Evolutionary conservation across 169 alveolate genomes (phyloP).

Genomic region (Neospora caninum): DNA sequence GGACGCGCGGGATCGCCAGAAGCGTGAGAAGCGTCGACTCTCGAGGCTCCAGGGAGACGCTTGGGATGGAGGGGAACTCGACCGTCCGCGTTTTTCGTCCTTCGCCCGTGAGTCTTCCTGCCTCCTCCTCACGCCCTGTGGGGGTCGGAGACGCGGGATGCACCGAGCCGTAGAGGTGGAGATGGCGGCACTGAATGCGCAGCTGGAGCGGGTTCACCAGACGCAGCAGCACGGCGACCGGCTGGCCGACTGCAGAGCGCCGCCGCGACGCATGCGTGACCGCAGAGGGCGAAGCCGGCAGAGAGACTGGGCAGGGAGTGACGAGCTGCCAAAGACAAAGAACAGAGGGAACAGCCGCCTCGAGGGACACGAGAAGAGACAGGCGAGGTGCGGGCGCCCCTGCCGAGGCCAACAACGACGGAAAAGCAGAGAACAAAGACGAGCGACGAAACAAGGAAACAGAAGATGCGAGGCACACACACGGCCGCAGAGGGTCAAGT

Average conservation of each 20-base stretch:
- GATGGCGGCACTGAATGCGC: background rate
- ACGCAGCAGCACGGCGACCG: slow-evolving; percentile 32
- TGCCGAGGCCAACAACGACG: no score
- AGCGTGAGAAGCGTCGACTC: background rate
- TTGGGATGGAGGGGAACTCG: background rate
- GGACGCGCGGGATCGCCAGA: slow-evolving; percentile 34
- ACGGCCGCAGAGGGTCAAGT: no score
- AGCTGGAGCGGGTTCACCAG: slow-evolving; percentile 52
- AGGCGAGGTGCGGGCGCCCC: no score
- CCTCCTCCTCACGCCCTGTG: background rate
- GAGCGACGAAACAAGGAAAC: no score
- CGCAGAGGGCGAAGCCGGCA: background rate
- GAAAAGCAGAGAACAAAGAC: no score
- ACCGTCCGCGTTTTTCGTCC: background rate
- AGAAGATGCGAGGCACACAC: no score
- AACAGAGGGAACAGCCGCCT: background rate
- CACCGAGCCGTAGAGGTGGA: slow-evolving; percentile 33
- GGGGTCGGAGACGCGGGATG: background rate
- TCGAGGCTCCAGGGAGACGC: slow-evolving; percentile 31
- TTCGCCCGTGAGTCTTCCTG: background rate
- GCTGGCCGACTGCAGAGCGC: slow-evolving; percentile 37
- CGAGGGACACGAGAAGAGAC: no score
- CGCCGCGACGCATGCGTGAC: background rate
- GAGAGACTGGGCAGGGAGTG: background rate
- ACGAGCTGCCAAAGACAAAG: background rate